These are phyloP conservation scores for Lactarius psammicola DNA, from an alignment of 768 basidiomycete species.

Conservation along the genomic window DNA sequence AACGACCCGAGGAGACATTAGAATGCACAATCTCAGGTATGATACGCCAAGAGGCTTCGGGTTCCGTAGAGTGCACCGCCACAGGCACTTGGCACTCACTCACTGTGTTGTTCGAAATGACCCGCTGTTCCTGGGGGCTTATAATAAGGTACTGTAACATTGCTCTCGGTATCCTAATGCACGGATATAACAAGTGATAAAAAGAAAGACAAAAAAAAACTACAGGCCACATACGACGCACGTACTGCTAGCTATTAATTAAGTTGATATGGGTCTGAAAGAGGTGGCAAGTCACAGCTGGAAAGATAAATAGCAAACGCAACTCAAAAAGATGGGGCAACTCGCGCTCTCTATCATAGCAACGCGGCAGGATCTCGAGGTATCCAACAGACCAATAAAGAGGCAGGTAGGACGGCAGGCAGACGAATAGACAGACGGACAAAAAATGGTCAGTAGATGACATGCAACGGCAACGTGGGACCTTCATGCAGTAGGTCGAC, in stretches of 20 bases:
- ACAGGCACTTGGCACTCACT: too few species aligned
- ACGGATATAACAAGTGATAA: constrained; percentile 3
- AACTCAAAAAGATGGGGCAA: neutral
- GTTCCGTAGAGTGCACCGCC: too few species aligned
- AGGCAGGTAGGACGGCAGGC: neutral
- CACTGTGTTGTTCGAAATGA: too few species aligned
- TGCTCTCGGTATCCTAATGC: constrained; percentile 11
- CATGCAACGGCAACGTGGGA: neutral
- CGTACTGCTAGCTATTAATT: neutral
- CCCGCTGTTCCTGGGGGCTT: too few species aligned
- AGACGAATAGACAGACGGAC: neutral
- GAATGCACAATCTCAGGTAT: too few species aligned
- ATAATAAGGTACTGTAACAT: constrained; percentile 10
- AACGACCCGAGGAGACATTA: too few species aligned
- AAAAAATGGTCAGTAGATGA: constrained; percentile 12
- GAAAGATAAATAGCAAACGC: neutral
- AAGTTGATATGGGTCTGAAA: neutral
- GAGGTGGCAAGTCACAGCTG: neutral
- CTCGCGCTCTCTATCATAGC: constrained; percentile 1
- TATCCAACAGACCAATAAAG: constrained; percentile 1
- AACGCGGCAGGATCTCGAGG: neutral
- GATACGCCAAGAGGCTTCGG: too few species aligned
- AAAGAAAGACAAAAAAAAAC: neutral
- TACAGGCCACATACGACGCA: constrained; percentile 2
- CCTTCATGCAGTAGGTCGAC: too few species aligned